Percentiles rank a stretch among this genome's conserved stretches.
Conservation (phyloP, 2,329 filamentous ascomycete genomes). For the Thelonectria rubi region DNA sequence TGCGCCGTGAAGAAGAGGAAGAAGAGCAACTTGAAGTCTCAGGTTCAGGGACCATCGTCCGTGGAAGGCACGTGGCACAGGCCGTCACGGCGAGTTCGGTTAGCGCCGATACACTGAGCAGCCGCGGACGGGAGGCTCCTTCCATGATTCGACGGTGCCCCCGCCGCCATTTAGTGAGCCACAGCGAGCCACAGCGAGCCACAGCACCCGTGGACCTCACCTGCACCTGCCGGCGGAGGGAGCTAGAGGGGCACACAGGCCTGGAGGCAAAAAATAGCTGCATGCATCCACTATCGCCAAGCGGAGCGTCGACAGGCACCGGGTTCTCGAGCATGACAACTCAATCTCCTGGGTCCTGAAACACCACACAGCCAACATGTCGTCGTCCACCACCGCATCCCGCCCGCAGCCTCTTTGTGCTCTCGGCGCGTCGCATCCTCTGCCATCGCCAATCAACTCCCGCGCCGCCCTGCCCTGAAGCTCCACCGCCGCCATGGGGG, state of each 20-base stretch:
- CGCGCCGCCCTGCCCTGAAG: constrained; percentile 20
- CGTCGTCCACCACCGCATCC: constrained; percentile 22
- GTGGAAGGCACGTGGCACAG: constrained; percentile 22
- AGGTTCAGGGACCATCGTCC: constrained; percentile 23
- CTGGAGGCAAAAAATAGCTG: constrained; percentile 23
- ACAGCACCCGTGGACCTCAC: neutral
- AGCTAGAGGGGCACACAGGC: neutral
- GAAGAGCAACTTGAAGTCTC: constrained; percentile 6
- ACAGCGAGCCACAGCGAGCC: constrained; percentile 15
- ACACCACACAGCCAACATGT: constrained; percentile 37
- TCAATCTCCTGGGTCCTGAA: constrained; percentile 40
- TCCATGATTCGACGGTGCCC: too few relatives aligned
- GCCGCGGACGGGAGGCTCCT: neutral
- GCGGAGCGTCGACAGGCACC: constrained; percentile 2
- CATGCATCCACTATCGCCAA: constrained; percentile 16
- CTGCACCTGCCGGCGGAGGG: neutral
- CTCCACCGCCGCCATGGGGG: constrained; percentile 36
- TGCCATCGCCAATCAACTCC: constrained; percentile 37
- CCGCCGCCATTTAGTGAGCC: neutral
- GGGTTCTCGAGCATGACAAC: constrained; percentile 35
- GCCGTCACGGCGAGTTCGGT: constrained; percentile 4
- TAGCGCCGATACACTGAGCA: constrained; percentile 22
- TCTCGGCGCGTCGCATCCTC: constrained; percentile 40
- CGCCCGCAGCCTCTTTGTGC: constrained; percentile 29
- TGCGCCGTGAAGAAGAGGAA: neutral